Evolutionary conservation across 176 grass and related monocot genomes (phyloP), one percentile per base, ranked within the genome.

Genomic region (Avena sativa): DNA sequence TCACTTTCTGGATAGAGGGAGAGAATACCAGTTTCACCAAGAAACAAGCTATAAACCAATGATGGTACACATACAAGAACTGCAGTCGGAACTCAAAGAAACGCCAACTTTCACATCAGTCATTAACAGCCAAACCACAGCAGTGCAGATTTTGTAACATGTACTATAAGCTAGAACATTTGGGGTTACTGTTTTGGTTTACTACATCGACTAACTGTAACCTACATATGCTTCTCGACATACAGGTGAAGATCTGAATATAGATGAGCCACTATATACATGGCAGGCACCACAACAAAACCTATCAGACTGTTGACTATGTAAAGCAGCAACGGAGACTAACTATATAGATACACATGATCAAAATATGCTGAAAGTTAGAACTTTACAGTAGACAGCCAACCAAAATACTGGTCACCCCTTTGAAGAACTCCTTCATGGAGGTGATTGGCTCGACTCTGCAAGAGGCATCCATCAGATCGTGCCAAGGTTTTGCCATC

Each of bases 341-440:
- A 81, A 74, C 36, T 83, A 71, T 71, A 50, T 49, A 77, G 82
- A 67, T 23, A 84, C 36, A 84, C 73, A 51, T 15, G 77, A 81
- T 80, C 21, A 16, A 67, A 67, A 86, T 80, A 79, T 58, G 59
- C 26, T 79, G 30, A 26, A 26, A 84, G 77, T 92, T 86, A 92
- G 86, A 86, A 89, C 83, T 92, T 83, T 83, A 88, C 71, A 88
- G 28, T 76, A 64, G 86, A 71, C 26, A 8, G 61, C 86, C 83
- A 79, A 79, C 57, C 78, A 72, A 74, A 86, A 79, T 52, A 23
- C 30, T 51, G 63, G 43, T 73, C 76, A 47, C 30, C 73, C 56
- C 51, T n/a, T 32, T 26, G 51, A 79, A 52, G 28, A 55, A 21
- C 76, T 74, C 77, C 47, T 86, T 84, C 25, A 56, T 48, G 34